Conservation (phyloP, 768 basidiomycete species). For the Candolleomyces aberdarensis region DNA sequence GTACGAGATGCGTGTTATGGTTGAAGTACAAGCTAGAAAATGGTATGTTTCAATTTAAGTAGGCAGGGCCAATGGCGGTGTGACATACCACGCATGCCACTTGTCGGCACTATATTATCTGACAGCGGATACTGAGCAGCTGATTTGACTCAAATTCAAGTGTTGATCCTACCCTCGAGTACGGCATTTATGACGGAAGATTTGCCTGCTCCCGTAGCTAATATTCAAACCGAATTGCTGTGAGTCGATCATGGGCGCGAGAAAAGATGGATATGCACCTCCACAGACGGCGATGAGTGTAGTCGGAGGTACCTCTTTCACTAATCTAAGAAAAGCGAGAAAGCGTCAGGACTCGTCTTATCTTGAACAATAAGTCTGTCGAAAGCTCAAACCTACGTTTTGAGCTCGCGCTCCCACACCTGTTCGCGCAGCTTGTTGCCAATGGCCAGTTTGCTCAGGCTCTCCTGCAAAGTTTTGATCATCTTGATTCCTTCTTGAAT, state of each 20-base stretch:
- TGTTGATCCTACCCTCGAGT: constrained; percentile 42
- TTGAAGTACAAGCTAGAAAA: constrained; percentile 59
- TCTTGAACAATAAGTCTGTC: background rate
- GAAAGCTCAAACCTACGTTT: constrained; percentile 31
- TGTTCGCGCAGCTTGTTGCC: constrained; percentile 56
- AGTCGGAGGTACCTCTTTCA: constrained; percentile 44
- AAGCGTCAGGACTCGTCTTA: background rate
- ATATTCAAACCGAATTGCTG: background rate
- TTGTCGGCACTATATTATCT: constrained; percentile 64
- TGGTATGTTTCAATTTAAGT: background rate
- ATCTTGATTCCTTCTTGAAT: constrained; percentile 49
- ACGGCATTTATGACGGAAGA: constrained; percentile 59
- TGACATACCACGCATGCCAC: constrained; percentile 54
- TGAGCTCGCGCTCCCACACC: constrained; percentile 53
- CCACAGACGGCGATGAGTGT: constrained; percentile 67
- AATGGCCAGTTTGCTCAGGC: constrained; percentile 41
- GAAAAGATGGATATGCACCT: constrained; percentile 29
- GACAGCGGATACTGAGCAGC: background rate
- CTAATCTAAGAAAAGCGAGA: constrained; percentile 13
- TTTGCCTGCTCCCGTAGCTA: constrained; percentile 61
- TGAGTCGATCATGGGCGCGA: background rate
- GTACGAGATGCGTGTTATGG: constrained; percentile 58
- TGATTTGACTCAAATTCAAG: background rate
- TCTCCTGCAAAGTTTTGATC: constrained; percentile 45
- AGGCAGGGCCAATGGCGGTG: background rate